Percentiles rank a stretch among this genome's conserved stretches.
Conservation (phyloP, 2,329 filamentous ascomycete species). For the Colletotrichum caudatum region DNA sequence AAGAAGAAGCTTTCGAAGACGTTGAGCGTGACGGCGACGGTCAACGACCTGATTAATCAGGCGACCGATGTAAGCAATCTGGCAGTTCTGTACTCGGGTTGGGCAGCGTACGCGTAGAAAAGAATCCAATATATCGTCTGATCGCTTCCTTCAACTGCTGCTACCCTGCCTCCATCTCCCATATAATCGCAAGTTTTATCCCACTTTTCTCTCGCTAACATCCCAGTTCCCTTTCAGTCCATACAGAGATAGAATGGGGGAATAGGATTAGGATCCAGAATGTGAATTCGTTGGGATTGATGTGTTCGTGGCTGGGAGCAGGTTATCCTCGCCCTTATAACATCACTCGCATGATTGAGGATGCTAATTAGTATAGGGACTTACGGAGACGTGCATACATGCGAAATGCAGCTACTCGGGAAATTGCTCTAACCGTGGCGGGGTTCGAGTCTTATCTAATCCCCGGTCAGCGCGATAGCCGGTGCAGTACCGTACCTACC, state of each 20-base stretch:
- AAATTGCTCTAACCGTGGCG: neutral
- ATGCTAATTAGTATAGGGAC: neutral
- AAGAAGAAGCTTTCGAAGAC: conserved; percentile 96
- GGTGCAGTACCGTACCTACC: neutral
- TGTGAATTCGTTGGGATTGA: too few relatives aligned
- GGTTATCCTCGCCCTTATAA: too few relatives aligned
- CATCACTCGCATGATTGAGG: too few relatives aligned
- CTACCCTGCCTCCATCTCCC: too few relatives aligned
- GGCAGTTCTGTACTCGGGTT: conserved; percentile 83
- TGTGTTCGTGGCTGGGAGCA: too few relatives aligned
- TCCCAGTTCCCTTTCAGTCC: too few relatives aligned
- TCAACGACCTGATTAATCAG: conserved; percentile 97
- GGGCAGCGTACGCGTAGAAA: conserved; percentile 56
- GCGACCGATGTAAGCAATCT: conserved; percentile 93
- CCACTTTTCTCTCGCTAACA: too few relatives aligned
- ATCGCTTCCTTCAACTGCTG: neutral
- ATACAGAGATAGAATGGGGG: neutral
- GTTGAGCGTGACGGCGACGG: conserved; percentile 91
- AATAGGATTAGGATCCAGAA: too few relatives aligned
- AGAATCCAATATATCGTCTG: neutral
- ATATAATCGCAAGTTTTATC: too few relatives aligned
- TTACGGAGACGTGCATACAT: neutral
- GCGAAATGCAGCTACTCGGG: neutral
- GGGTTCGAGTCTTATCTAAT: conserved; percentile 30
- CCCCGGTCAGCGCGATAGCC: conserved; percentile 25